Evolutionary conservation across 306 rosid genomes (phyloP), one percentile per base, ranked within the genome.

Genomic region (Cotoneaster glaucophyllus): DNA sequence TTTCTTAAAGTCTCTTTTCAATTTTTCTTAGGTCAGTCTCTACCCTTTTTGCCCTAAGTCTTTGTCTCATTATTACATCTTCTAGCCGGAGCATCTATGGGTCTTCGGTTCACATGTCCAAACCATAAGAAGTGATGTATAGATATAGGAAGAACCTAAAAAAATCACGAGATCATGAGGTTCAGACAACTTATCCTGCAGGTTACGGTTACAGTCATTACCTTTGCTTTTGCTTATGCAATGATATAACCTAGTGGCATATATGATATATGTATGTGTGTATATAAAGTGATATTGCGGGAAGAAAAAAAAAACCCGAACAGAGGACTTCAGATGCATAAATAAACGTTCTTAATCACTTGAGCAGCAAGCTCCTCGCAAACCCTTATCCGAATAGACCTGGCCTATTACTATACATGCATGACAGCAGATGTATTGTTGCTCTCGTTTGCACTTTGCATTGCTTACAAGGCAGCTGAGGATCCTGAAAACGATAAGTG

Each of bases 291-390:
- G 1, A 50, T 5, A 5, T 15, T 17, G 8, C 0, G 3, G 17
- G 21, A 15, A 48, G 17, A 0, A 48, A 50, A 45, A 0, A 0
- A 34, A 37, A 37, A 37, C 0, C 10, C 0, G 0, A 15, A 50
- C 9, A 15, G 4, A 48, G 8, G 0, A 50, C 0, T 2, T 50
- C 8, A 0, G 1, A 0, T 50, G 2, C 2, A 18, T 0, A 0
- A 50, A 50, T 50, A 50, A 48, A 50, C 21, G 0, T 0, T 48
- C 0, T 15, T 48, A 48, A 48, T 48, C 3, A 48, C 54, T 48
- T 48, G 2, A 48, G 8, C 8, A 48, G 13, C 54, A 48, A 5
- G 0, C 6, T 50, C 1, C 21, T 48, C 8, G 3, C 21, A 0
- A 6, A 50, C 3, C 21, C 21, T 48, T 48, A 48, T 48, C 21